These are phyloP conservation scores for Phytopythium vexans DNA, from an alignment of 352 stramenopile genomes.

Conservation along the genomic window DNA sequence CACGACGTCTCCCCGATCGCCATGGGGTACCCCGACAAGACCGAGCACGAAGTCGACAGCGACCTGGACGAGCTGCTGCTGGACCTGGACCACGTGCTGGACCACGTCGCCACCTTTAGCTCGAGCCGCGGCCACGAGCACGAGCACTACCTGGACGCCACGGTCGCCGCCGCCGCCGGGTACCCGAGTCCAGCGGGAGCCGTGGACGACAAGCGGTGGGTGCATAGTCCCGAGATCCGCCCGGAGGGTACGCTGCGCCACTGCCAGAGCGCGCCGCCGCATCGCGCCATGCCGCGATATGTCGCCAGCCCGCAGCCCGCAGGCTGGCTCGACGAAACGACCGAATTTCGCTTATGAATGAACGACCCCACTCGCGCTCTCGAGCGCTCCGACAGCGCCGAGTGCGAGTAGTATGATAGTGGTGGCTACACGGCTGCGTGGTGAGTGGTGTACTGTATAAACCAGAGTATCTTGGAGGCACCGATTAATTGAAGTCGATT, in stretches of 20 bases:
- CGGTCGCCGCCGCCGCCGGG: conserved; percentile 4
- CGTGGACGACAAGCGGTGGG: neutral
- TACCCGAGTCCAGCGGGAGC: conserved; percentile 9
- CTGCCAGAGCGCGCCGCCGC: neutral
- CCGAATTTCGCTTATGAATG: conserved; percentile 6
- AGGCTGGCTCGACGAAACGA: conserved; percentile 7
- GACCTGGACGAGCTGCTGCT: conserved; percentile 45
- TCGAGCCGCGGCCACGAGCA: conserved; percentile 19
- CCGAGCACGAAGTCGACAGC: conserved; percentile 21
- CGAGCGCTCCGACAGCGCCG: too few relatives aligned
- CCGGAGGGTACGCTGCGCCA: neutral
- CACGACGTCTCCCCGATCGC: conserved; percentile 18
- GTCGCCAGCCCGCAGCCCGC: neutral
- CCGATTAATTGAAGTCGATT: too few relatives aligned
- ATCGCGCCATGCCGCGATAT: conserved; percentile 2
- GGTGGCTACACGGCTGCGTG: too few relatives aligned
- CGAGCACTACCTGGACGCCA: neutral
- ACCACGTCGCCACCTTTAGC: conserved; percentile 42
- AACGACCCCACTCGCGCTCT: too few relatives aligned
- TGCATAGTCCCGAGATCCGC: neutral
- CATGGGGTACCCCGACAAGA: conserved; percentile 15
- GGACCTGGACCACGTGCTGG: conserved; percentile 48
- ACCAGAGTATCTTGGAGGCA: too few relatives aligned
- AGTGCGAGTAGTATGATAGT: too few relatives aligned
- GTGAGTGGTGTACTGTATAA: too few relatives aligned